Evolutionary conservation across 163 green algal genomes (phyloP), one percentile per base, ranked within the genome.

Genomic region (Coccomyxa subellipsoidea): DNA sequence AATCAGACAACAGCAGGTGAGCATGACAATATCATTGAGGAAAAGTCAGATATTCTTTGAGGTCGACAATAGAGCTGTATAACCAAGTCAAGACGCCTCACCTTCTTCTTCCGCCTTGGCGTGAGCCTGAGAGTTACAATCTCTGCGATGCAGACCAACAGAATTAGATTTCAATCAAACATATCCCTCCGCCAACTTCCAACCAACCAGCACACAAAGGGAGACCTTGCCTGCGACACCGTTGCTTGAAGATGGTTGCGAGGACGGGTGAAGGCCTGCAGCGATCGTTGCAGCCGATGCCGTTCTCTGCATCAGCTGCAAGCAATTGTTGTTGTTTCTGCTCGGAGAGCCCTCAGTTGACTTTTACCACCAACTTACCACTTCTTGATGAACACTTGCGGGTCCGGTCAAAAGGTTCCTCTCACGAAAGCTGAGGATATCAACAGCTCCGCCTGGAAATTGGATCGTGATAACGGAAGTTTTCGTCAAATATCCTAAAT

Each of bases 21-120:
- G 7, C 21, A 8, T 73, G 66, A 36, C 21, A 73, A 73, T 80
- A 34, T 7, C 8, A 81, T 18, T 66, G n/a, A n/a, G n/a, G n/a
- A n/a, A n/a, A n/a, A n/a, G n/a, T n/a, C n/a, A n/a, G n/a, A n/a
- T n/a, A n/a, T n/a, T n/a, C n/a, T n/a, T n/a, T n/a, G n/a, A n/a
- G n/a, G n/a, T n/a, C n/a, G n/a, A n/a, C n/a, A n/a, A n/a, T n/a
- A n/a, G n/a, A n/a, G n/a, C n/a, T n/a, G n/a, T n/a, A n/a, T n/a
- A n/a, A n/a, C n/a, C n/a, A n/a, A 78, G 31, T 54, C 8, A 34
- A 73, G 66, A 73, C 2, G 66, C 21, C 66, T 73, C 36, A 80
- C 70, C 71, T 87, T 85, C 85, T 93, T 92, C 79, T 92, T 91
- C 66, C 87, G 83, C 37, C 86, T 81, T 10, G 90, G 90, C 38